phyloP scores from a whole-genome alignment of 2,329 filamentous ascomycete genomes.

The Huntiella omanensis region DNA sequence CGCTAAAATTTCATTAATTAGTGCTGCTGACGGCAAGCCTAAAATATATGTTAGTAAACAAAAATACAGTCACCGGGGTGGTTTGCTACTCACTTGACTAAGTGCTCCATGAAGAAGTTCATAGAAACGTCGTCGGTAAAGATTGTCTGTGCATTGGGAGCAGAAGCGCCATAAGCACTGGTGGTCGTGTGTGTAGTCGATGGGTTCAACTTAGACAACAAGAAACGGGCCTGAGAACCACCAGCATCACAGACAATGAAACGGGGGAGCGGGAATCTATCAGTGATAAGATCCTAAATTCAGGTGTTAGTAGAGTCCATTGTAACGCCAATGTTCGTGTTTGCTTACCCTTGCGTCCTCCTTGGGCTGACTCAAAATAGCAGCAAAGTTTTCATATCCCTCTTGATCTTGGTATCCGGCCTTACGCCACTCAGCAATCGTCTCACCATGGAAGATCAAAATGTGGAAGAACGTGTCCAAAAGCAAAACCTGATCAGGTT shows the following conservation, averaged over 20 bases:
- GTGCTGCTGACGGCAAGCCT: constrained; percentile 46
- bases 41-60: constrained; percentile 30
- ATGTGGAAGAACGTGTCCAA: constrained; percentile 99
- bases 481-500: constrained; percentile 79
- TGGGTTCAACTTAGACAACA: constrained; percentile 91
- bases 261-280: constrained; percentile 91
- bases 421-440: constrained; percentile 93
- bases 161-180: constrained; percentile 71
- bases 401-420: constrained; percentile 96
- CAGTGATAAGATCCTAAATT: constrained; percentile 77
- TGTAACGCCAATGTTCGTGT: neutral
- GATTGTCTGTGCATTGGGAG: constrained; percentile 84
- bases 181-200: constrained; percentile 81
- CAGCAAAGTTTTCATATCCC: constrained; percentile 89
- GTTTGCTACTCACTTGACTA: constrained; percentile 73
- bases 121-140: constrained; percentile 97
- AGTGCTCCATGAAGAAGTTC: constrained; percentile 97
- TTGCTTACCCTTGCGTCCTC: constrained; percentile 74
- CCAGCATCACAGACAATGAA: constrained; percentile 99
- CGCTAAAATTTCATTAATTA: constrained; percentile 23
- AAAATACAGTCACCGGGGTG: neutral
- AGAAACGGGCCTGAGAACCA: constrained; percentile 90
- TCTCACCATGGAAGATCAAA: constrained; percentile 96
- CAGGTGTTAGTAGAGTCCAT: constrained; percentile 13
- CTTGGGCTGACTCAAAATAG: constrained; percentile 78